Base-by-base conservation (phyloP, 768 basidiomycete species). In the Xerocomus brunneocitrinus region DNA sequence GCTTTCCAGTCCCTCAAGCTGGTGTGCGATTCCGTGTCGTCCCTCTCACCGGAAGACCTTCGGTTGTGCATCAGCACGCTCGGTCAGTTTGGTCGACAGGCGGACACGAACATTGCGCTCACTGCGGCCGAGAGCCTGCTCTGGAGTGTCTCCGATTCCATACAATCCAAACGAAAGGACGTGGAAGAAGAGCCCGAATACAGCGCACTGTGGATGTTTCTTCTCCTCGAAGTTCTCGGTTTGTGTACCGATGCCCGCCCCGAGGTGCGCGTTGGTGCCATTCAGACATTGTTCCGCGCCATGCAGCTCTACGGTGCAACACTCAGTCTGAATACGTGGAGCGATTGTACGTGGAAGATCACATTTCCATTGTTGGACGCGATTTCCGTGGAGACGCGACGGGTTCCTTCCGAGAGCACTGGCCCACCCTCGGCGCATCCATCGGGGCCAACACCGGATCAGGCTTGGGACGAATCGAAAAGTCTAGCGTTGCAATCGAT, bases 61-160 rank as follows among this genome's bases (percentile, higher is more conserved):
- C 85, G 86, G 8, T 76, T 91, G 8, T 98, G 94, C 61, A 95
- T 98, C 70, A 82, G 78, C 56, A 95, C 95, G 5, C 76, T 99
- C 0, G 91, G 91, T 5, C 85, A 88, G 50, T 99, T 95, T 69
- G 94, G 95, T 8, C 81, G 86, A 16, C 95, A 98, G 62, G 79
- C 84, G 1, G 97, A 98, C 58, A 95, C 95, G 36, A 99, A 99
- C 61, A 95, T 99, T 52, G 91, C 94, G 1, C 73, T 99, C 51
- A 95, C 95, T 1, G 91, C 92, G 0, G 92, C 95, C 0, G 92
- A 92, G 53, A 93, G 91, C 49, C 72, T 98, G 3, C 75, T 99
- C 5, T 98, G 95, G 95, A 88, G 90, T 55, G 90, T 99, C 0
- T 97, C 95, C 0, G 95, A 99, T 65, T 89, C 91, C 1, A 91